Evolutionary conservation across 768 basidiomycete species (phyloP).

Genomic region (Strobilomyces confusus): DNA sequence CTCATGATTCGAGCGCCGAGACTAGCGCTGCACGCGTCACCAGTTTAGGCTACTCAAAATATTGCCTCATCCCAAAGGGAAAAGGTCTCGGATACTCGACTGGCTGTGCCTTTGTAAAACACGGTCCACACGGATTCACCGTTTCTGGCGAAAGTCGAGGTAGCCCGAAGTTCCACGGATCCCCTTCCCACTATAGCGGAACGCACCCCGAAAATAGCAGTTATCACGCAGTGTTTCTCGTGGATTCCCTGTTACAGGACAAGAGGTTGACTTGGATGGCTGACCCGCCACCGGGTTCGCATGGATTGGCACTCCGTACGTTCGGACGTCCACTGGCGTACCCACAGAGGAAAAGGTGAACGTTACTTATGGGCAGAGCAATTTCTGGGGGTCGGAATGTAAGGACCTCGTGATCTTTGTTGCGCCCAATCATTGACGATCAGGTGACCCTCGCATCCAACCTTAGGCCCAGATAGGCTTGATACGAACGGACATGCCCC

Average conservation of each 20-base stretch:
- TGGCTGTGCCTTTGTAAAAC: neutral
- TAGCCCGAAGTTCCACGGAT: neutral
- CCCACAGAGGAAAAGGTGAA: conserved; percentile 21
- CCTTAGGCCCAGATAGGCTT: too few relatives aligned
- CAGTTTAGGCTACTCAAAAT: too few relatives aligned
- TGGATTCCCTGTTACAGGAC: neutral
- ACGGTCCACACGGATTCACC: neutral
- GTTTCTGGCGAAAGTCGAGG: neutral
- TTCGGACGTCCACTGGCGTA: conserved; percentile 20
- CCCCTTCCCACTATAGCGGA: neutral
- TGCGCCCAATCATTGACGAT: conserved; percentile 8
- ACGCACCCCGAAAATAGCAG: neutral
- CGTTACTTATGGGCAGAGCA: conserved; percentile 7
- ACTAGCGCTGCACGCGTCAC: too few relatives aligned
- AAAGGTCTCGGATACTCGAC: neutral
- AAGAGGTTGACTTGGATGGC: neutral
- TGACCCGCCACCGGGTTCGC: neutral
- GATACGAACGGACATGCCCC: too few relatives aligned
- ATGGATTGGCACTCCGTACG: conserved; percentile 2
- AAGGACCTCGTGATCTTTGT: neutral
- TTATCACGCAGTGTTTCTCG: neutral
- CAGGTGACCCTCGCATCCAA: conserved; percentile 21
- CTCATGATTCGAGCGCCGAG: too few relatives aligned
- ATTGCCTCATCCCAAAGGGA: neutral
- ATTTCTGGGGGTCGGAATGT: conserved; percentile 36